These are phyloP conservation scores for Mycena filopes DNA, from an alignment of 768 basidiomycete genomes.

Conservation along the genomic window DNA sequence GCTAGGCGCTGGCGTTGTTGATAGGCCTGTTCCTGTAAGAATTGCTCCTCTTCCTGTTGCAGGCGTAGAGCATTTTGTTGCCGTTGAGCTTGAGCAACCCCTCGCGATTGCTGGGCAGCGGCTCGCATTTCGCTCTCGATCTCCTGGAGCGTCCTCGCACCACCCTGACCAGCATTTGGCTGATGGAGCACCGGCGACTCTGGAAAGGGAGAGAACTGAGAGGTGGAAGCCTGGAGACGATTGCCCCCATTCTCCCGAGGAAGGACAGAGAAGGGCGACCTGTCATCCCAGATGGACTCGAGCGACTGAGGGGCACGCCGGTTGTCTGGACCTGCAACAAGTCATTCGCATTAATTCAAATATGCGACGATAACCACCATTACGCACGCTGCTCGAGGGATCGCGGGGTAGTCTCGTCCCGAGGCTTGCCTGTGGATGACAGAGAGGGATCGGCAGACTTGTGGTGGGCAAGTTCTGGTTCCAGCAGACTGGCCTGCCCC, in stretches of 20 bases:
- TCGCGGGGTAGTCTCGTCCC: slow-evolving; percentile 1
- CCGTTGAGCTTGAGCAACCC: slow-evolving; percentile 52
- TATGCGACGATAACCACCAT: background rate
- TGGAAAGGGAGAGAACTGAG: slow-evolving; percentile 54
- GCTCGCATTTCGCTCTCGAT: slow-evolving; percentile 88
- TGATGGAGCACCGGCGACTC: slow-evolving; percentile 43
- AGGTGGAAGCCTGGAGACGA: slow-evolving; percentile 51
- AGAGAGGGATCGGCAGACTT: slow-evolving; percentile 7
- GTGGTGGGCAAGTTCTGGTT: slow-evolving; percentile 43
- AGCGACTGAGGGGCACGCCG: slow-evolving; percentile 59
- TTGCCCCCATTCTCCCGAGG: slow-evolving; percentile 62
- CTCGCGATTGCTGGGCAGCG: slow-evolving; percentile 58
- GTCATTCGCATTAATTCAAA: background rate
- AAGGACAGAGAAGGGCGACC: slow-evolving; percentile 77
- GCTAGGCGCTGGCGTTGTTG: slow-evolving; percentile 43
- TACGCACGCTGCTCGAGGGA: slow-evolving; percentile 23
- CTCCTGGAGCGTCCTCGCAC: slow-evolving; percentile 77
- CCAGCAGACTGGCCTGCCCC: slow-evolving; percentile 44
- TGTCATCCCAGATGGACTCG: slow-evolving; percentile 87
- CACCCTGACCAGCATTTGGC: slow-evolving; percentile 45
- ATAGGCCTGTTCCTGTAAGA: slow-evolving; percentile 47
- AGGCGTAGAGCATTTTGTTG: slow-evolving; percentile 44
- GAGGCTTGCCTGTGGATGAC: slow-evolving; percentile 6
- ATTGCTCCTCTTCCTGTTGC: slow-evolving; percentile 56
- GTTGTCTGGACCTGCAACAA: slow-evolving; percentile 44